A percentile compares a stretch with the other conserved stretches of the same genome.
phyloP scores from a whole-genome alignment of 164 flowering plant genomes.

The Magnolia sinica region DNA sequence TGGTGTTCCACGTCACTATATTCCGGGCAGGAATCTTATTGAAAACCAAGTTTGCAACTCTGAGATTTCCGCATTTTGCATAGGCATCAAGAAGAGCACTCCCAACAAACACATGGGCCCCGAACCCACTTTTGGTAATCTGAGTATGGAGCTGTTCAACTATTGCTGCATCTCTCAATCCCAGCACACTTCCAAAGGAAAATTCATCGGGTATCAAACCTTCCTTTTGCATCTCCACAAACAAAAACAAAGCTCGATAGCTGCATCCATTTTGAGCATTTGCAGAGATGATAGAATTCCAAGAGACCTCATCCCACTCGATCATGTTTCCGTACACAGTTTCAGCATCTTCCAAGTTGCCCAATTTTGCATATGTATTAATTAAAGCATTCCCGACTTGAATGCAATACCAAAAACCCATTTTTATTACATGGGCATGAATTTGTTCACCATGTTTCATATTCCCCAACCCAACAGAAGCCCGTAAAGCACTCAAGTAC shows the following conservation, averaged over 20 bases:
- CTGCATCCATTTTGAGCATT: slow-evolving; percentile 19
- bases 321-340: slow-evolving; percentile 10
- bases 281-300: slow-evolving; percentile 20
- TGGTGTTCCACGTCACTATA: slow-evolving; percentile 17
- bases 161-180: neutral
- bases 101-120: slow-evolving; percentile 16
- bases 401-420: neutral
- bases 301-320: slow-evolving; percentile 11
- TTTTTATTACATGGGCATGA: slow-evolving; percentile 17
- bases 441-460: slow-evolving; percentile 14
- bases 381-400: slow-evolving; percentile 16
- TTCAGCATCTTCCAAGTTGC: slow-evolving; percentile 11
- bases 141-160: slow-evolving; percentile 22
- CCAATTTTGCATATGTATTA: slow-evolving; percentile 15
- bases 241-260: slow-evolving; percentile 5
- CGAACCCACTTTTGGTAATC: slow-evolving; percentile 14
- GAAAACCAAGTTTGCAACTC: slow-evolving; percentile 15
- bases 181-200: slow-evolving; percentile 15
- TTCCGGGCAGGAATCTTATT: slow-evolving; percentile 13
- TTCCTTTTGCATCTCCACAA: slow-evolving; percentile 12
- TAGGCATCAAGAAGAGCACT: slow-evolving; percentile 20
- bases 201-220: slow-evolving; percentile 14
- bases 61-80: slow-evolving; percentile 1
- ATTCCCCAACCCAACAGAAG: slow-evolving; percentile 14
- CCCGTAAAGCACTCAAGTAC: slow-evolving; percentile 11